phyloP scores from a whole-genome alignment of 768 basidiomycete species.

The Leccinum ochraceum region DNA sequence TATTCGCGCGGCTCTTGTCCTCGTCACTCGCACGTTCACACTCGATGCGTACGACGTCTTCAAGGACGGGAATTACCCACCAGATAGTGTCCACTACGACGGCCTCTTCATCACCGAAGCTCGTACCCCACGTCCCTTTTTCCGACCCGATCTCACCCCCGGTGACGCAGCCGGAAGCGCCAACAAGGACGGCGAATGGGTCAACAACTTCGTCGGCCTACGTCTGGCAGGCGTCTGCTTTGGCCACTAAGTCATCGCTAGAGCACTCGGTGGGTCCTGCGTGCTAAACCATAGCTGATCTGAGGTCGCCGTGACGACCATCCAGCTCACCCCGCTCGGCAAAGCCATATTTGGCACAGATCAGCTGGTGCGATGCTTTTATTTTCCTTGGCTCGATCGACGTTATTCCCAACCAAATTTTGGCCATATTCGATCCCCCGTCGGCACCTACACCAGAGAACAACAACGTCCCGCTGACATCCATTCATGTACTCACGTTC shows the following conservation, averaged over 20 bases:
- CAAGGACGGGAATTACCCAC: conserved; percentile 53
- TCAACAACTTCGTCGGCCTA: conserved; percentile 64
- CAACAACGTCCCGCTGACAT: not conserved
- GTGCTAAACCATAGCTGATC: conserved; percentile 67
- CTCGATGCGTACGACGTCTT: conserved; percentile 73
- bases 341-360: conserved; percentile 63
- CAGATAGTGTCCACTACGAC: conserved; percentile 53
- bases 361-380: conserved; percentile 34
- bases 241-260: conserved; percentile 81
- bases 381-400: not conserved
- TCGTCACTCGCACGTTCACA: conserved; percentile 39
- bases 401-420: not conserved
- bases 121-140: conserved; percentile 42
- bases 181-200: conserved; percentile 76
- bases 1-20: conserved; percentile 52
- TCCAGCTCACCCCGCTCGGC: conserved; percentile 71
- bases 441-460: not conserved
- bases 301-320: conserved; percentile 77
- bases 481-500: not conserved
- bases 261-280: conserved; percentile 73
- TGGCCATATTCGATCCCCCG: not conserved
- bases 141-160: not conserved
- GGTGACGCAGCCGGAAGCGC: conserved; percentile 64
- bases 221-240: conserved; percentile 78
- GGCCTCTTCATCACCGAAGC: conserved; percentile 83